These are phyloP conservation scores for Apiotrichum laibachii DNA, from an alignment of 1,284 basidiomycete species.

Conservation along the genomic window DNA sequence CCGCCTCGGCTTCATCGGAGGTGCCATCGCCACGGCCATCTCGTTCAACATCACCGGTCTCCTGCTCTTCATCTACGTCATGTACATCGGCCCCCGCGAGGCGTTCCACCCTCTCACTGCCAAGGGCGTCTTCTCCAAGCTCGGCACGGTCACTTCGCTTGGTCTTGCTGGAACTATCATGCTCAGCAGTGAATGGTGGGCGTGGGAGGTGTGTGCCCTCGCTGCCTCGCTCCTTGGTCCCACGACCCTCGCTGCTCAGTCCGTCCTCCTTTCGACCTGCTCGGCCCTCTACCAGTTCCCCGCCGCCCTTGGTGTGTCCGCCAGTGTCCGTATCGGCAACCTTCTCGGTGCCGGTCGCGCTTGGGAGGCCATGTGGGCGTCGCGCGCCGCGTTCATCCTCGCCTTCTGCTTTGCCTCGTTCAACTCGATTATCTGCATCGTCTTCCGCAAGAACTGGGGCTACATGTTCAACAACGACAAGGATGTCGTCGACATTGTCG, in stretches of 20 bases:
- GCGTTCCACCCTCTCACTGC: conserved; percentile 78
- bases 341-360: conserved; percentile 71
- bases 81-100: conserved; percentile 68
- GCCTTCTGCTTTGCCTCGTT: conserved; percentile 60
- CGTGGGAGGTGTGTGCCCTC: conserved; percentile 50
- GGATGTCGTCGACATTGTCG: conserved; percentile 61
- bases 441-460: conserved; percentile 71
- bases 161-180: conserved; percentile 65
- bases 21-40: conserved; percentile 83
- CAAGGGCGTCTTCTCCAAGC: conserved; percentile 63
- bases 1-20: conserved; percentile 86
- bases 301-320: conserved; percentile 72
- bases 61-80: conserved; percentile 67
- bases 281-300: conserved; percentile 83
- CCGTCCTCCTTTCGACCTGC: conserved; percentile 56
- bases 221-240: conserved; percentile 51
- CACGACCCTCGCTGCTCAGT: conserved; percentile 56
- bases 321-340: conserved; percentile 82
- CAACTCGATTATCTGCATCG: conserved; percentile 66
- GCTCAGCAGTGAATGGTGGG: conserved; percentile 55
- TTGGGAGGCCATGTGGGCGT: conserved; percentile 63
- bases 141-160: conserved; percentile 69
- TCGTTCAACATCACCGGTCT: conserved; percentile 75
- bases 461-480: conserved; percentile 81
- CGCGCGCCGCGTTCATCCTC: conserved; percentile 63